Evolutionary conservation across 2,329 filamentous ascomycete genomes (phyloP), one percentile per base, ranked within the genome.

Genomic region (Penicillium sp.): DNA sequence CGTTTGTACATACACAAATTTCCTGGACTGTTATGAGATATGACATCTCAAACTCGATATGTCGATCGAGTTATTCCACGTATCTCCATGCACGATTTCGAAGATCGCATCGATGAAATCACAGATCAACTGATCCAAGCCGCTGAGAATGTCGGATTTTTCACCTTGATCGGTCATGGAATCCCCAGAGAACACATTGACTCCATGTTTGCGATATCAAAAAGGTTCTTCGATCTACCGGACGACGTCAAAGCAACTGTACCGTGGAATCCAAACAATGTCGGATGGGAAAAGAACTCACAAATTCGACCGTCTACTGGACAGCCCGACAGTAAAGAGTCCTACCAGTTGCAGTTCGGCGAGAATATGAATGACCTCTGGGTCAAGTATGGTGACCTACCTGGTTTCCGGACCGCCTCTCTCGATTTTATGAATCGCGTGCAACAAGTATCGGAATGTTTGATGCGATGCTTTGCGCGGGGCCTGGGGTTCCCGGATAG

Each of bases 301-400:
- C 84, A 87, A 64, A 73, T 87, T 43, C 79, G 84, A 13, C 84
- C 84, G 0, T 85, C 82, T 3, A 87, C 85, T 0, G 84, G 85
- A 12, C 74, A 76, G 1, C 77, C 81, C 1, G 85, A 88, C 69
- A 79, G 77, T 49, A 87, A 87, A 64, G 85, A 87, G 69, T 84
- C 81, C 12, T 85, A 86, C 66, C 84, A 87, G 68, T 74, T 87
- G 70, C 84, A 87, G 66, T 86, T 84, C 60, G 83, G 84, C n/a
- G 74, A 75, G 49, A 79, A 78, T 56, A 82, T 84, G 78, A 69
- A 78, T 13, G 78, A 76, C 44, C 72, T 75, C 58, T 87, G 85
- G 84, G 74, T 85, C 12, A 64, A 70, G 38, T 80, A 85, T 8
- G 62, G 69, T 0, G 62, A 74, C 1, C 69, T 85, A 0, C 79